phyloP scores from a whole-genome alignment of 257 asterid species.

The Perilla frutescens region DNA sequence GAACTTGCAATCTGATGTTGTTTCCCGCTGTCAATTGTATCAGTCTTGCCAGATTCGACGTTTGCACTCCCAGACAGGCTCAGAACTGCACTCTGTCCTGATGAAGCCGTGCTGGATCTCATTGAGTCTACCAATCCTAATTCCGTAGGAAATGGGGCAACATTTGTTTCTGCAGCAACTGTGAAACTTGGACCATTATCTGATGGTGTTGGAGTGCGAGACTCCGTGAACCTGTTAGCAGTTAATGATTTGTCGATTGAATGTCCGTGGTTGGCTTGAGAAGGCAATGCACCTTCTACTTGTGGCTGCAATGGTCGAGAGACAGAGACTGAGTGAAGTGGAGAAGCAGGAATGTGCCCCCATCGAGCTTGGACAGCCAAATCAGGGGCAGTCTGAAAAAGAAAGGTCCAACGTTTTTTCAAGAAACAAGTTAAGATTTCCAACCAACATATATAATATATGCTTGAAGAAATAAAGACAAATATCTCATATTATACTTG shows the following conservation, averaged over 20 bases:
- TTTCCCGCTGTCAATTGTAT: constrained; percentile 42
- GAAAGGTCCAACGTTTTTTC: background rate
- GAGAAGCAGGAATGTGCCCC: constrained; percentile 76
- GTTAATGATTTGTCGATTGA: constrained; percentile 59
- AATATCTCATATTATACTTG: background rate
- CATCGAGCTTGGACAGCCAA: constrained; percentile 78
- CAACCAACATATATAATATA: background rate
- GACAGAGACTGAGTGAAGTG: constrained; percentile 63
- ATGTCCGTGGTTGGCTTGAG: constrained; percentile 59
- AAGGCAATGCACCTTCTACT: constrained; percentile 57
- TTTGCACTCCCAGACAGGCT: constrained; percentile 46
- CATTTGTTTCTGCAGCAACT: constrained; percentile 47
- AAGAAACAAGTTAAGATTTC: background rate
- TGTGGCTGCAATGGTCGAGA: constrained; percentile 75
- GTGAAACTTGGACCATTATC: constrained; percentile 49
- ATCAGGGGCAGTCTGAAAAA: constrained; percentile 72
- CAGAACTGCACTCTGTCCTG: constrained; percentile 48
- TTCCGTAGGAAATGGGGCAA: constrained; percentile 54
- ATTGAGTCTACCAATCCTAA: constrained; percentile 58
- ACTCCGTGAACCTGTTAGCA: constrained; percentile 56
- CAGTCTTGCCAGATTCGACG: constrained; percentile 50
- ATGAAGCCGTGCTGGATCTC: constrained; percentile 44
- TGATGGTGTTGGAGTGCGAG: constrained; percentile 58
- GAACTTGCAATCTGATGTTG: constrained; percentile 45
- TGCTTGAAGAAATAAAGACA: constrained; percentile 19